Percentiles rank a stretch among this genome's conserved stretches.
Conservation (phyloP, 768 basidiomycete species). For the Tricholoma bakamatsutake region DNA sequence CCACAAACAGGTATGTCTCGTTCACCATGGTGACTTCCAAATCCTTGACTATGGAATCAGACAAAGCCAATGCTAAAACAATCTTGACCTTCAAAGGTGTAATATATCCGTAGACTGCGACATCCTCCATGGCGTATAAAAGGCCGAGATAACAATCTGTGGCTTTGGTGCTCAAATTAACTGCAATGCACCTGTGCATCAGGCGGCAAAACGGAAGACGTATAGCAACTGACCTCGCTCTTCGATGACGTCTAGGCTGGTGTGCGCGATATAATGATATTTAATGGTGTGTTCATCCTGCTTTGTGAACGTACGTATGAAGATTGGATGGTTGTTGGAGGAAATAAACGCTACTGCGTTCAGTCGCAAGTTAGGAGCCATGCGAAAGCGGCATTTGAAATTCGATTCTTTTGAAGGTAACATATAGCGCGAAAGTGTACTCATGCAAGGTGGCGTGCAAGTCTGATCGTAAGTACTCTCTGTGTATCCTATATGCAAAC, state of each 20-base stretch:
- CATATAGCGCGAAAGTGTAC: background rate
- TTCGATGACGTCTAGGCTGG: constrained; percentile 85
- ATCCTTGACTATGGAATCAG: constrained; percentile 79
- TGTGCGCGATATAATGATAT: constrained; percentile 90
- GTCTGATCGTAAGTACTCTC: background rate
- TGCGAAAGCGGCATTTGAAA: constrained; percentile 17
- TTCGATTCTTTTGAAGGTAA: background rate
- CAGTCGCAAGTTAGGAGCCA: constrained; percentile 65
- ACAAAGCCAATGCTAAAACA: constrained; percentile 70
- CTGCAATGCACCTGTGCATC: constrained; percentile 17
- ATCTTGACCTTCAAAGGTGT: constrained; percentile 88
- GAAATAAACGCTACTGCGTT: constrained; percentile 86
- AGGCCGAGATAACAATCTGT: constrained; percentile 81
- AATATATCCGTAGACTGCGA: constrained; percentile 88
- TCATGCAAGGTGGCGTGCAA: background rate
- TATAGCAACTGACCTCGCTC: constrained; percentile 68
- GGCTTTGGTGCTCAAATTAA: constrained; percentile 49
- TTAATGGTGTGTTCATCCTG: constrained; percentile 56
- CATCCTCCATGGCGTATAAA: constrained; percentile 87
- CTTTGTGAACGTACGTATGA: constrained; percentile 67
- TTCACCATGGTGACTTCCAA: constrained; percentile 71
- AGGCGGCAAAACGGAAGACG: constrained; percentile 1
- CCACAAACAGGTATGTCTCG: constrained; percentile 2
- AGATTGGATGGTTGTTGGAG: constrained; percentile 74
- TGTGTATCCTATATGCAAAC: background rate